Evolutionary conservation across 2,329 filamentous ascomycete species (phyloP).

Genomic region (Ceratocystis ficicola): DNA sequence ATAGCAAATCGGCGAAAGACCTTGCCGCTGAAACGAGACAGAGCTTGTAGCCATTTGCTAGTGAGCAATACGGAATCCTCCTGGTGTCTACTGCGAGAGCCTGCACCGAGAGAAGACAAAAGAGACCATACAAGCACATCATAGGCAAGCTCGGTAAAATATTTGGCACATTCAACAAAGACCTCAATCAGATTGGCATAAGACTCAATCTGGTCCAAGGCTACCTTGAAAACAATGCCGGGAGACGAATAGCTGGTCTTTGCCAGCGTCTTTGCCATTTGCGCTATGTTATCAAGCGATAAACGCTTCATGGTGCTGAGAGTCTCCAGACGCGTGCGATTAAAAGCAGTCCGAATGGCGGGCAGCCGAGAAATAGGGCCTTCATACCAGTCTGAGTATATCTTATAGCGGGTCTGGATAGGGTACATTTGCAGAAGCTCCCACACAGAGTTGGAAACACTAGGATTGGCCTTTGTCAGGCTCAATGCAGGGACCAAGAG

Average conservation of each 20-base stretch:
- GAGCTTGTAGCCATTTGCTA: slow-evolving; percentile 80
- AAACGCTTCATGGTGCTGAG: slow-evolving; percentile 78
- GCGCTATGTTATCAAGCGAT: slow-evolving; percentile 71
- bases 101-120: slow-evolving; percentile 56
- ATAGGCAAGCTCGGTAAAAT: slow-evolving; percentile 85
- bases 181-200: slow-evolving; percentile 93
- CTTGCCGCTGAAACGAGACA: slow-evolving; percentile 82
- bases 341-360: slow-evolving; percentile 67
- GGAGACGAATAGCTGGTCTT: slow-evolving; percentile 89
- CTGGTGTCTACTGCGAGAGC: slow-evolving; percentile 50
- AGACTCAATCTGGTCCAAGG: slow-evolving; percentile 79
- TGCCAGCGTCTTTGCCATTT: slow-evolving; percentile 77
- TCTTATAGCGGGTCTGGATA: slow-evolving; percentile 62
- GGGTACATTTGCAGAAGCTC: slow-evolving; percentile 69
- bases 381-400: slow-evolving; percentile 89
- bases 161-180: slow-evolving; percentile 86
- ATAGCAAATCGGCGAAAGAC: slow-evolving; percentile 77
- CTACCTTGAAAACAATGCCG: slow-evolving; percentile 79
- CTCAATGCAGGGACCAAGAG: slow-evolving; percentile 81
- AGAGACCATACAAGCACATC: slow-evolving; percentile 90
- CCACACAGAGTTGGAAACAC: slow-evolving; percentile 76
- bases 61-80: slow-evolving; percentile 57
- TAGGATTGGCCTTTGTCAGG: slow-evolving; percentile 71
- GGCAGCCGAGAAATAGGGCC: slow-evolving; percentile 65
- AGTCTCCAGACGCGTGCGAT: slow-evolving; percentile 64